phyloP scores from a whole-genome alignment of 768 basidiomycete species.

The Hydnomerulius pinastri region DNA sequence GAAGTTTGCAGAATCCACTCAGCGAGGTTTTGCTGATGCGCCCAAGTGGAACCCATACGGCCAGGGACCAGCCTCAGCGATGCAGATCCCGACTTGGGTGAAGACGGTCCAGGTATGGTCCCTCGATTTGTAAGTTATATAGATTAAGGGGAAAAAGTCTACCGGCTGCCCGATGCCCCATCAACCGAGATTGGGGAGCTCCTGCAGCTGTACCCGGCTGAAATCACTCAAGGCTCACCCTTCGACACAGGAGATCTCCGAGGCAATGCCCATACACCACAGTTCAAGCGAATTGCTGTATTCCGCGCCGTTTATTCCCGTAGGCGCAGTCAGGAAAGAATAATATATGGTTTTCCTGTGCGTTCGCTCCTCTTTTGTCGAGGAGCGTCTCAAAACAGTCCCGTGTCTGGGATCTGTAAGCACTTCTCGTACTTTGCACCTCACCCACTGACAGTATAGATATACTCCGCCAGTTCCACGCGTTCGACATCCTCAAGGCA shows the following conservation, averaged over 20 bases:
- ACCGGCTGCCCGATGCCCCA: constrained; percentile 28
- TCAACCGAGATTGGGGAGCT: constrained; percentile 25
- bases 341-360: constrained; percentile 34
- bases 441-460: neutral
- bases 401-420: constrained; percentile 47
- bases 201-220: constrained; percentile 33
- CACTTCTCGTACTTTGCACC: neutral
- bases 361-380: neutral
- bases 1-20: no score
- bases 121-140: no score
- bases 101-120: no score
- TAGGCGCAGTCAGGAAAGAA: constrained; percentile 36
- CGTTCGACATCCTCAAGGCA: constrained; percentile 43
- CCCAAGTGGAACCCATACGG: no score
- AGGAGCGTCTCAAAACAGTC: constrained; percentile 40
- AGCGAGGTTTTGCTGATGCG: no score
- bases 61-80: no score
- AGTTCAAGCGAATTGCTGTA: constrained; percentile 51
- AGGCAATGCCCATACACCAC: constrained; percentile 46
- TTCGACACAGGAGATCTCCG: constrained; percentile 45
- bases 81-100: no score
- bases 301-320: constrained; percentile 50
- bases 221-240: constrained; percentile 48
- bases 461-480: constrained; percentile 39
- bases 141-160: no score